These are phyloP conservation scores for Ajuga chamaepitys DNA, from an alignment of 257 asterid genomes.

Conservation along the genomic window DNA sequence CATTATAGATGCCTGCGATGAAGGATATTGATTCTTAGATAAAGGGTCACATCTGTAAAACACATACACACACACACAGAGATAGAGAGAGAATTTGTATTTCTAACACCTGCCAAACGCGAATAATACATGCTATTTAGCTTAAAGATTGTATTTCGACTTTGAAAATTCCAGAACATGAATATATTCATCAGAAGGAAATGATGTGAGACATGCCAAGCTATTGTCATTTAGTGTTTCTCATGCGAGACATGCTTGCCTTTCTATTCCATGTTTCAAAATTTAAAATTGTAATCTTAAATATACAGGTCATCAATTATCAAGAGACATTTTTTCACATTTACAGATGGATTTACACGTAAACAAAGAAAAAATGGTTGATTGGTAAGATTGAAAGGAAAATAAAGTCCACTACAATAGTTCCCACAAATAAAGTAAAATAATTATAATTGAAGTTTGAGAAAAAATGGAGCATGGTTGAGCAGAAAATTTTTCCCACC, in stretches of 20 bases:
- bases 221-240: not conserved
- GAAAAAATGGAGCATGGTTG: not conserved
- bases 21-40: constrained; percentile 3
- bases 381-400: not conserved
- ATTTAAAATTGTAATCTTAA: not conserved
- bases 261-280: not conserved
- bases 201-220: not conserved
- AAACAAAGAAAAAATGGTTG: not conserved
- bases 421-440: not conserved
- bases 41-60: not conserved
- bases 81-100: not conserved
- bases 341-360: not conserved
- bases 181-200: not conserved
- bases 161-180: not conserved
- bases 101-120: not conserved
- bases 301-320: not conserved
- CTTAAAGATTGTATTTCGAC: not conserved
- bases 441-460: not conserved
- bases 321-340: not conserved
- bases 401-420: not conserved
- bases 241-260: not conserved
- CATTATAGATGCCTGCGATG: constrained; percentile 69
- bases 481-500: not conserved
- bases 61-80: not conserved
- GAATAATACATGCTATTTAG: not conserved